A percentile compares a stretch with the other conserved stretches of the same genome.
Evolutionary conservation across 257 asterid genomes (phyloP).

Genomic region (Rehmannia glutinosa): DNA sequence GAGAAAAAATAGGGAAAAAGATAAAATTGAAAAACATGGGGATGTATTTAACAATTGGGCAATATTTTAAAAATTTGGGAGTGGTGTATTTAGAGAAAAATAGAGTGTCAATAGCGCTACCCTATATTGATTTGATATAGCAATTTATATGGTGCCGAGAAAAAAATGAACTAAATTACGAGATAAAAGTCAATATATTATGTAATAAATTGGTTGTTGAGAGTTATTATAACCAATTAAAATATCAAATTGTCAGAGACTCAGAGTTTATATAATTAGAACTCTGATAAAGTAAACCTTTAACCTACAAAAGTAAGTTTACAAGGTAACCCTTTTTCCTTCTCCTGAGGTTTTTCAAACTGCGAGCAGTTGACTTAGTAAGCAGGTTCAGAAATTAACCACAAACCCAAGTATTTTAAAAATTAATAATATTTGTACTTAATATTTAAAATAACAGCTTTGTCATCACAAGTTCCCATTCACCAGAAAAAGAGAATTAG

Average conservation of each 20-base stretch:
- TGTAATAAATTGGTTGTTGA: background rate
- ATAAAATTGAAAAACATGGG: no score
- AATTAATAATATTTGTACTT: background rate
- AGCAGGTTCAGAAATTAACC: slow-evolving; percentile 15
- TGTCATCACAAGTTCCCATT: slow-evolving; percentile 19
- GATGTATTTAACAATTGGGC: no score
- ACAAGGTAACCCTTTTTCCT: slow-evolving; percentile 3
- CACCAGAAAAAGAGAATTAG: background rate
- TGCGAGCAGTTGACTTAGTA: slow-evolving; percentile 23
- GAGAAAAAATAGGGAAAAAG: no score
- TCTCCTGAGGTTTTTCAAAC: background rate
- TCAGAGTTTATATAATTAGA: slow-evolving; percentile 14
- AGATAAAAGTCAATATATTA: background rate
- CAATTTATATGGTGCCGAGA: no score
- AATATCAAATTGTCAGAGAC: slow-evolving; percentile 16
- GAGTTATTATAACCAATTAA: background rate
- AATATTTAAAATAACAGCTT: slow-evolving; percentile 17
- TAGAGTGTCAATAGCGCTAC: no score
- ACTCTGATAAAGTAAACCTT: slow-evolving; percentile 17
- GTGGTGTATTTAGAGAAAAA: no score
- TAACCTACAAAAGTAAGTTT: slow-evolving; percentile 15
- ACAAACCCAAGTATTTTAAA: slow-evolving; percentile 18
- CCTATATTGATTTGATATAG: no score
- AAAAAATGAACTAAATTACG: background rate
- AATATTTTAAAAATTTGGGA: no score